phyloP scores from a whole-genome alignment of 2,329 filamentous ascomycete species.

The Aureobasidium namibiae region DNA sequence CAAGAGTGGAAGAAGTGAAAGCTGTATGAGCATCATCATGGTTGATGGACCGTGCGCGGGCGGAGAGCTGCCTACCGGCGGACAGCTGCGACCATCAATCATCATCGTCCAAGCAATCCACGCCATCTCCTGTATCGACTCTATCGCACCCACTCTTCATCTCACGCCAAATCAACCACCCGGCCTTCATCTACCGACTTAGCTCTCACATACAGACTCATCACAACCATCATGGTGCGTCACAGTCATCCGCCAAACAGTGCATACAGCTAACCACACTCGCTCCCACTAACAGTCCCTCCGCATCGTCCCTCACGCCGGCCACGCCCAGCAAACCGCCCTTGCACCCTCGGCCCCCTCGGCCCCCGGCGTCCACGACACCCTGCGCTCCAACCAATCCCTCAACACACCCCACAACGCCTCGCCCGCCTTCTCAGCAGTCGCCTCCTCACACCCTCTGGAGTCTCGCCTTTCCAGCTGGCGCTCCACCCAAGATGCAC shows the following conservation, averaged over 20 bases:
- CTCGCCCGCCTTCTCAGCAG: slow-evolving; percentile 22
- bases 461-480: slow-evolving; percentile 83
- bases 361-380: slow-evolving; percentile 87
- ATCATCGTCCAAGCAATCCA: slow-evolving; percentile 5
- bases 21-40: neutral
- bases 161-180: neutral
- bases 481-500: slow-evolving; percentile 76
- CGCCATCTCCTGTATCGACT: neutral
- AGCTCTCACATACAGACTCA: neutral
- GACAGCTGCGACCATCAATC: neutral
- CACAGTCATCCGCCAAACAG: neutral
- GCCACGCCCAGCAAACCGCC: slow-evolving; percentile 53
- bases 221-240: slow-evolving; percentile 14
- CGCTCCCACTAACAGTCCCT: slow-evolving; percentile 40
- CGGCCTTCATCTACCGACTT: neutral
- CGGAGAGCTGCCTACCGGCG: slow-evolving; percentile 9
- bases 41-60: slow-evolving; percentile 2
- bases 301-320: slow-evolving; percentile 70
- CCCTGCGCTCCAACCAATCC: slow-evolving; percentile 74
- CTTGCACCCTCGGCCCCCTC: slow-evolving; percentile 69
- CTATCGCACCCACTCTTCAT: neutral
- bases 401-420: slow-evolving; percentile 38
- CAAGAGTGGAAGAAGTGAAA: too few relatives aligned
- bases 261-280: neutral
- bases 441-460: slow-evolving; percentile 76